Conservation (phyloP, 2,329 filamentous ascomycete species). For the Sporothrix humicola region DNA sequence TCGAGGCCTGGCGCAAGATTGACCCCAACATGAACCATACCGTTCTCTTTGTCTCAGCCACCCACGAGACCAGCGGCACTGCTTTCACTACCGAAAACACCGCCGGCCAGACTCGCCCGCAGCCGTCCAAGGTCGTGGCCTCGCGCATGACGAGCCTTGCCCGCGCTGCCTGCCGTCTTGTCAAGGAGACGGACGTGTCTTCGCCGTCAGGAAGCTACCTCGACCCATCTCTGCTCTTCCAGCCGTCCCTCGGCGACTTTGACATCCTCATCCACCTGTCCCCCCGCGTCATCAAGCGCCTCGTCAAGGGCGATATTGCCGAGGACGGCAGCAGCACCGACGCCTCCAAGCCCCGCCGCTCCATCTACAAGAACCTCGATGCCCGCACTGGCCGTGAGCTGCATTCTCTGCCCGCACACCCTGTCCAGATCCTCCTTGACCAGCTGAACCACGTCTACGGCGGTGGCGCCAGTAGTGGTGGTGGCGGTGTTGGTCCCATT, state of each 20-base stretch:
- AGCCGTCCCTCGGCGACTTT: slow-evolving; percentile 75
- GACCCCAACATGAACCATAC: slow-evolving; percentile 88
- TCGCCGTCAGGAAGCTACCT: slow-evolving; percentile 47
- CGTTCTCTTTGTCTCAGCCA: slow-evolving; percentile 80
- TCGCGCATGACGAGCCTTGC: slow-evolving; percentile 82
- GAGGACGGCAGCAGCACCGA: slow-evolving; percentile 39
- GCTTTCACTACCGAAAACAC: slow-evolving; percentile 71
- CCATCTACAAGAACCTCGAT: slow-evolving; percentile 81
- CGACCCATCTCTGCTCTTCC: slow-evolving; percentile 69
- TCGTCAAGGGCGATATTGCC: slow-evolving; percentile 48
- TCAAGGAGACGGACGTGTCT: slow-evolving; percentile 57
- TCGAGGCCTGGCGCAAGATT: slow-evolving; percentile 84
- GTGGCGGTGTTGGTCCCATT: slow-evolving; percentile 56
- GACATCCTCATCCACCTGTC: slow-evolving; percentile 82
- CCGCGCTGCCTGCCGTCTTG: slow-evolving; percentile 70
- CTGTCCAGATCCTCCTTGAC: slow-evolving; percentile 65
- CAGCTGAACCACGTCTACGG: slow-evolving; percentile 73
- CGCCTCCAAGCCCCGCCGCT: slow-evolving; percentile 40
- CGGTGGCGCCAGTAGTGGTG: slow-evolving; percentile 19
- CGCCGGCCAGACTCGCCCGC: slow-evolving; percentile 44
- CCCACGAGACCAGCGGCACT: slow-evolving; percentile 75
- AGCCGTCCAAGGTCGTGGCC: slow-evolving; percentile 80
- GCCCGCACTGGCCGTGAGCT: slow-evolving; percentile 55
- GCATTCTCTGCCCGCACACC: slow-evolving; percentile 62
- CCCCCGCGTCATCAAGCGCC: slow-evolving; percentile 55